Evolutionary conservation across 768 basidiomycete species (phyloP).

Genomic region (Megacollybia marginata): DNA sequence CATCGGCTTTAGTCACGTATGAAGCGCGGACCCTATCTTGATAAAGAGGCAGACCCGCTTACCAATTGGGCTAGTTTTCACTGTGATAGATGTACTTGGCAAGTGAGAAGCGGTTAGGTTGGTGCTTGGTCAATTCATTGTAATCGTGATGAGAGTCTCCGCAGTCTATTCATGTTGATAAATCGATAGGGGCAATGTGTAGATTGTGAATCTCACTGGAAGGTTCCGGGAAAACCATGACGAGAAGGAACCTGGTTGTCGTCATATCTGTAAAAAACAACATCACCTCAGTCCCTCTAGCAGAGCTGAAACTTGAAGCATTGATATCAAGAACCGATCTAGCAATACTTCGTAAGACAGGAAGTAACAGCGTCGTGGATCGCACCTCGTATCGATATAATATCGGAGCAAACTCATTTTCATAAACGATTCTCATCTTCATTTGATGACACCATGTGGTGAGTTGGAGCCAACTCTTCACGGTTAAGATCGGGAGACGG

Average conservation of each 20-base stretch:
- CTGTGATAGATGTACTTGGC: constrained; percentile 18
- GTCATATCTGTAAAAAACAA: constrained; percentile 21
- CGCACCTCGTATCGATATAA: constrained; percentile 25
- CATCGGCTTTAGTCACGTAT: constrained; percentile 8
- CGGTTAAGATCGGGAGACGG: constrained; percentile 15
- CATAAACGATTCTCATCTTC: constrained; percentile 7
- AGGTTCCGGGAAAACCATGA: constrained; percentile 19
- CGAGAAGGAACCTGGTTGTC: constrained; percentile 18
- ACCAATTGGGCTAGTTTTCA: constrained; percentile 7
- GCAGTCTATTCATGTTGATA: constrained; percentile 10
- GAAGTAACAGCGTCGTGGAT: neutral
- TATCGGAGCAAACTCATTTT: constrained; percentile 20
- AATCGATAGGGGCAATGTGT: neutral
- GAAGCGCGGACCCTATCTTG: constrained; percentile 15
- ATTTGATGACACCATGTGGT: neutral
- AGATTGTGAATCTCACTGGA: constrained; percentile 12
- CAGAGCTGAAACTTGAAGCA: neutral
- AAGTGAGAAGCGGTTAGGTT: constrained; percentile 24
- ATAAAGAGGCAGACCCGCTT: too few relatives aligned
- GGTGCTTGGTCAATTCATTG: constrained; percentile 21
- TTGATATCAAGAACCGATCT: constrained; percentile 11
- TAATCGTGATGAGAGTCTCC: constrained; percentile 25
- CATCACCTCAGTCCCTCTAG: constrained; percentile 24
- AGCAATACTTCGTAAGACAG: neutral
- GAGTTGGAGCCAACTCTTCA: constrained; percentile 22